These are phyloP conservation scores for Sechiopsis laciniata DNA, from an alignment of 306 rosid species.

Conservation along the genomic window DNA sequence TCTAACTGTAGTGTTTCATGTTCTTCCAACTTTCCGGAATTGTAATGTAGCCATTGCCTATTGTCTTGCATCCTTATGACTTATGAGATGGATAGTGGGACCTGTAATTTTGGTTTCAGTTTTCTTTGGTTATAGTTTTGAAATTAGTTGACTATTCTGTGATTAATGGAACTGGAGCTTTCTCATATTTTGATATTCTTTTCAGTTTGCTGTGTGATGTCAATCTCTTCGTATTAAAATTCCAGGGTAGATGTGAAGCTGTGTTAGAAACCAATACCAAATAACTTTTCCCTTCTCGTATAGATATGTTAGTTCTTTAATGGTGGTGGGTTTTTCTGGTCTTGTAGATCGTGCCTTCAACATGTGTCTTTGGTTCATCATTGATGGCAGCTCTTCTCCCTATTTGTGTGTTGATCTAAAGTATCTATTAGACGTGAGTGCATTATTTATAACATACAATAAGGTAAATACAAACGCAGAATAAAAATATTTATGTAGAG, in stretches of 20 bases:
- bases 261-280: neutral
- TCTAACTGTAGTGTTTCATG: neutral
- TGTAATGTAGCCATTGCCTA: neutral
- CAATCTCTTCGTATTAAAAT: neutral
- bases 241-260: neutral
- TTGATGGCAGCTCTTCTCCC: slow-evolving; percentile 10
- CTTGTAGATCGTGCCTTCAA: slow-evolving; percentile 67
- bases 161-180: neutral
- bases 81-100: neutral
- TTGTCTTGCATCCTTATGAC: neutral
- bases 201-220: neutral
- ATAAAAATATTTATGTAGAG: neutral
- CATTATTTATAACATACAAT: neutral
- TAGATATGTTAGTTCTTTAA: neutral
- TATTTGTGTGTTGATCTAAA: neutral
- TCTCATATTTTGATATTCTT: neutral
- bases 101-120: neutral
- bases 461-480: neutral
- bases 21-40: neutral
- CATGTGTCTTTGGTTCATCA: too few species aligned
- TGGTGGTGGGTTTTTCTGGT: slow-evolving; percentile 4
- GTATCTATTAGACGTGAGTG: neutral
- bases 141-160: neutral
- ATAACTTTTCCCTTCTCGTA: neutral
- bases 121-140: neutral